These are phyloP conservation scores for Conticribra weissflogii DNA, from an alignment of 108 stramenopile species.

Conservation along the genomic window DNA sequence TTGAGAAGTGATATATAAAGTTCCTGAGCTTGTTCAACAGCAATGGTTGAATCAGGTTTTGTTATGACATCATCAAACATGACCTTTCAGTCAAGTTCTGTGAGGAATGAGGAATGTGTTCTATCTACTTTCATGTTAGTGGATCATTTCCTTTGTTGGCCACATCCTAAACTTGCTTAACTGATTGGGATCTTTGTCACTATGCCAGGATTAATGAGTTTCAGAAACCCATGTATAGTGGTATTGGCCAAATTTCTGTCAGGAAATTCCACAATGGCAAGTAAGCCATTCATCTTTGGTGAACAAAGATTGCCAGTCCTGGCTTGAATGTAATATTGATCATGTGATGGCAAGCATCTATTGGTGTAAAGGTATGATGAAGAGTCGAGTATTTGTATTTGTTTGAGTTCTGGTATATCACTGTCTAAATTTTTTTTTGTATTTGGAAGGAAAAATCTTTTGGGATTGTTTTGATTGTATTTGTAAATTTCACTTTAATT, in stretches of 20 bases:
- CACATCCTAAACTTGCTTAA: no score
- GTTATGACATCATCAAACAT: not conserved
- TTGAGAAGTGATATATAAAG: not conserved
- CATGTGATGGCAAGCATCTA: not conserved
- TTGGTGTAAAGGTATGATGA: not conserved
- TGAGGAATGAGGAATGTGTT: not conserved
- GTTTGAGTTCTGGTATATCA: no score
- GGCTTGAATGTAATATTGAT: not conserved
- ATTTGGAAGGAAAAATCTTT: no score
- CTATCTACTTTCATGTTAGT: not conserved
- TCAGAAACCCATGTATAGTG: not conserved
- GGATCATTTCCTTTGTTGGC: not conserved
- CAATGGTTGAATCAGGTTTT: not conserved
- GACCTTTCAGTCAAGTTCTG: not conserved
- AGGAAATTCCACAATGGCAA: not conserved
- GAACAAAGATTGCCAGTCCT: no score
- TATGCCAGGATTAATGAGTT: not conserved
- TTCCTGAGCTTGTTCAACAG: not conserved
- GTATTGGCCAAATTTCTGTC: not conserved
- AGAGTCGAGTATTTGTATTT: no score
- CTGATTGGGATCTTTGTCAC: not conserved
- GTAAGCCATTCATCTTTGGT: not conserved
- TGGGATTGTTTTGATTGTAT: no score
- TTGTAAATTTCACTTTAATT: no score
- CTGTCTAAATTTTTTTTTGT: no score